Evolutionary conservation across 495 filamentous ascomycete genomes (phyloP), one percentile per base, ranked within the genome.

Genomic region (Polyplosphaeria fusca): DNA sequence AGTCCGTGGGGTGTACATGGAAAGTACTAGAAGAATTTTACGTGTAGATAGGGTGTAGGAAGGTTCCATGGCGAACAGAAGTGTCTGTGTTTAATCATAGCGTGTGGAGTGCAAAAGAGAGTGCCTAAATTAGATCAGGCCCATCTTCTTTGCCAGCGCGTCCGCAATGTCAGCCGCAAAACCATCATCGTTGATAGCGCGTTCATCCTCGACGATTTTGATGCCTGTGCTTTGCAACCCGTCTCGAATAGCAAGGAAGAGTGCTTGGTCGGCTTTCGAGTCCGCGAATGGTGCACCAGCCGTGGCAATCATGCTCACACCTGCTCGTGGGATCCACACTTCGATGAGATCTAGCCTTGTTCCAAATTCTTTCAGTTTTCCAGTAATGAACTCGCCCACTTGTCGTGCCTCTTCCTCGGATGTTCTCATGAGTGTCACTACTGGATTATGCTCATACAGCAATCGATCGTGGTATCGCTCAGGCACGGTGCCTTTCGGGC

Each of bases 401-500:
- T 72, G 43, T 11, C 44, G 53, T 54, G 74, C 79, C 65, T 89
- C 85, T 22, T 79, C 71, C 19, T 45, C 51, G 1, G 71, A 78
- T 4, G 83, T 82, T 43, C 86, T 57, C 75, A 87, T 77, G 5
- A 89, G 58, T 2, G 86, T 87, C 18, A 88, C 82, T 0, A 73
- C 75, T 0, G 81, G 72, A 64, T 87, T 87, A 63, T 89, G 86
- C 66, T 78, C 80, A 56, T 78, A 77, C 9, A 86, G 65, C n/a
- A 69, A 69, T 38, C 83, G 68, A 4, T 55, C 60, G 5, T 53
- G 54, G 24, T 75, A 81, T 41, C 67, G 55, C 38, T 72, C 63
- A 0, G 85, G 85, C 5, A 89, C 71, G 0, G 74, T 82, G 0
- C 72, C 66, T 13, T 27, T 64, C 0, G 78, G 72, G 0, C 85